Conservation (phyloP, 129 eudicot genomes). For the Lonicera japonica region DNA sequence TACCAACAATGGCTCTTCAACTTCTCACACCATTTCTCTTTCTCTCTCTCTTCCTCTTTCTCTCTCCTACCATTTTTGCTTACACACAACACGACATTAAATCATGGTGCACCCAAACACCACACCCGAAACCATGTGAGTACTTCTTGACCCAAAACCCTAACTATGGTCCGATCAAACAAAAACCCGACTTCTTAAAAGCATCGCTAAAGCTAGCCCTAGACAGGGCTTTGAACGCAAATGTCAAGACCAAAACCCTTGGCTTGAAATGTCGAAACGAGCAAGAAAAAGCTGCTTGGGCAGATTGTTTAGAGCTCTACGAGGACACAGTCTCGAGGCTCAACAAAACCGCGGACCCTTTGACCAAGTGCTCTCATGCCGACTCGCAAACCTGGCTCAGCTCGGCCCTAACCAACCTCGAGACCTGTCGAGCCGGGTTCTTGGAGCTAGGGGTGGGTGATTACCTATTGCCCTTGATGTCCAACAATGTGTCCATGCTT, state of each 20-base stretch:
- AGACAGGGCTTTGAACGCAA: slow-evolving; percentile 40
- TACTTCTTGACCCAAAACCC: slow-evolving; percentile 37
- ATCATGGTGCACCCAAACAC: slow-evolving; percentile 67
- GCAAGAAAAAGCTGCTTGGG: slow-evolving; percentile 73
- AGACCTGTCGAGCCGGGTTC: slow-evolving; percentile 53
- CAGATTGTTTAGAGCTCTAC: slow-evolving; percentile 71
- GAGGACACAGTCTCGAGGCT: slow-evolving; percentile 35
- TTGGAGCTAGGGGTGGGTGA: slow-evolving; percentile 42
- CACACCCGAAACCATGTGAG: slow-evolving; percentile 67
- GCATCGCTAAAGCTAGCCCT: slow-evolving; percentile 43
- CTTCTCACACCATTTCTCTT: slow-evolving; percentile 16
- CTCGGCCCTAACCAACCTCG: slow-evolving; percentile 35
- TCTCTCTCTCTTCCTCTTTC: slow-evolving; percentile 19
- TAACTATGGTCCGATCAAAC: slow-evolving; percentile 29
- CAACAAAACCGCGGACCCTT: slow-evolving; percentile 44
- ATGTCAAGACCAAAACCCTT: slow-evolving; percentile 24
- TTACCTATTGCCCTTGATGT: slow-evolving; percentile 31
- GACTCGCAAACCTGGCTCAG: slow-evolving; percentile 45
- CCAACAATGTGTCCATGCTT: slow-evolving; percentile 32
- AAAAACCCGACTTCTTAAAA: slow-evolving; percentile 47
- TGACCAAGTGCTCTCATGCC: slow-evolving; percentile 28
- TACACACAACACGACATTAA: slow-evolving; percentile 25
- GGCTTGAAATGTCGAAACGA: slow-evolving; percentile 58
- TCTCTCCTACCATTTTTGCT: slow-evolving; percentile 20
- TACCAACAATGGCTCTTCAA: slow-evolving; percentile 20